Evolutionary conservation across 2,329 filamentous ascomycete species (phyloP), one percentile per base, ranked within the genome.

Genomic region (Leptographium wingfieldii): DNA sequence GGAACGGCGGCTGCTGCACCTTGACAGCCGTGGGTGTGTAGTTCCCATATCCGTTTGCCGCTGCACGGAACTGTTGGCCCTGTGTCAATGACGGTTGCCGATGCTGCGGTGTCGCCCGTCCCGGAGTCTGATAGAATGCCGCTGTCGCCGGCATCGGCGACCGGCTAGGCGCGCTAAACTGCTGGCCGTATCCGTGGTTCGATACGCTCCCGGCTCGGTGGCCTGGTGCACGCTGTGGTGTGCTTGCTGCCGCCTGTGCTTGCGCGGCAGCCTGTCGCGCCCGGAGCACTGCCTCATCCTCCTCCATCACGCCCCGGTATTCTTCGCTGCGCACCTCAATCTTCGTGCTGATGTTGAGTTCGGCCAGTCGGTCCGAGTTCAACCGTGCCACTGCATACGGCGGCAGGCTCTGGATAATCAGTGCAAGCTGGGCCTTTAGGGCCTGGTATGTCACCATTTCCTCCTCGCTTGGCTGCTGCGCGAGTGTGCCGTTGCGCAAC

Each of bases 371-470:
- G 69, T 95, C 87, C 11, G 90, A 90, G 67, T 95, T 86, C 63
- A 96, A 76, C 67, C 94, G 92, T 6, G 91, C 86, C 29, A 96
- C 87, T 1, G 88, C 88, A 68, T 90, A 94, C 1, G 91, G 91
- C 1, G 91, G 91, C 12, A 96, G 74, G 48, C 81, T 83, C 64
- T 86, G 80, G 62, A 95, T 81, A 63, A 95, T 83, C 35, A 91
- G 75, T 0, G 83, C 77, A 25, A 96, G 76, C 68, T 92, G 89
- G 4, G 85, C 81, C 69, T 87, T 90, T 58, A 96, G 77, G 31
- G 85, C 80, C 64, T 90, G 80, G 69, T 95, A 95, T 0, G 80
- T 82, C 16, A 74, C 70, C 61, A 75, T 73, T 67, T 84, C 81
- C 63, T 82, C 80, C 64, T 83, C 81, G 14, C 67, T 70, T 5